Percentiles rank a stretch among this genome's conserved stretches.
These are phyloP conservation scores for Physcomitrellopsis africana DNA, from an alignment of 225 moss, liverwort and hornwort genomes.

Conservation along the genomic window DNA sequence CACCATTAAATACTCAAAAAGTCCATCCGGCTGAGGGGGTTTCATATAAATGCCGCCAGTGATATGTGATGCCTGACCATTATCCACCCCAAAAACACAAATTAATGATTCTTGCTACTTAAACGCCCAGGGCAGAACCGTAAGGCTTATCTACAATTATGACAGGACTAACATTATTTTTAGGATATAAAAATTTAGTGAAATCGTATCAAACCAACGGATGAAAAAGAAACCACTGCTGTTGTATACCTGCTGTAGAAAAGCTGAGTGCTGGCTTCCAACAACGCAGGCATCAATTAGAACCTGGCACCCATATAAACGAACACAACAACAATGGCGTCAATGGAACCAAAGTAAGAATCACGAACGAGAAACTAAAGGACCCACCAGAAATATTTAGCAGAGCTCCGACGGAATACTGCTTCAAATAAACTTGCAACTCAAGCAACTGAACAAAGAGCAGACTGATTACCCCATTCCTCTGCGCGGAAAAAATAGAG, in stretches of 20 bases:
- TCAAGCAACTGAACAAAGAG: constrained; percentile 19
- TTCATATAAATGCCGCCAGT: constrained; percentile 96
- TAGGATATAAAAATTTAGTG: not conserved
- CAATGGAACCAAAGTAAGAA: constrained; percentile 7
- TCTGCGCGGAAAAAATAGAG: constrained; percentile 97
- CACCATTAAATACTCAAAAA: constrained; percentile 87
- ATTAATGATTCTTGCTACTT: constrained; percentile 12
- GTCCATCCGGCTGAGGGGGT: constrained; percentile 74
- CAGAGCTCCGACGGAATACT: not conserved
- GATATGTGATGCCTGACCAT: constrained; percentile 89
- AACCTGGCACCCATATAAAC: constrained; percentile 53
- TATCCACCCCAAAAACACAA: constrained; percentile 25
- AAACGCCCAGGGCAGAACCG: constrained; percentile 19
- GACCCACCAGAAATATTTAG: not conserved
- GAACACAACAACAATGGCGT: constrained; percentile 8
- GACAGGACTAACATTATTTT: constrained; percentile 4
- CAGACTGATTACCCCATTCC: constrained; percentile 63
- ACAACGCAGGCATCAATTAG: constrained; percentile 93
- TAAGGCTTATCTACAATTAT: not conserved
- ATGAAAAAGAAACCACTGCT: not conserved
- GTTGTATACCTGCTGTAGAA: constrained; percentile 82
- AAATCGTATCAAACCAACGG: constrained; percentile 5
- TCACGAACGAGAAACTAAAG: constrained; percentile 14
- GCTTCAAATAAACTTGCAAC: constrained; percentile 8
- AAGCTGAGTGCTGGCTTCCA: constrained; percentile 88